phyloP scores from a whole-genome alignment of 2,329 filamentous ascomycete species.

The Claviceps cyperi region DNA sequence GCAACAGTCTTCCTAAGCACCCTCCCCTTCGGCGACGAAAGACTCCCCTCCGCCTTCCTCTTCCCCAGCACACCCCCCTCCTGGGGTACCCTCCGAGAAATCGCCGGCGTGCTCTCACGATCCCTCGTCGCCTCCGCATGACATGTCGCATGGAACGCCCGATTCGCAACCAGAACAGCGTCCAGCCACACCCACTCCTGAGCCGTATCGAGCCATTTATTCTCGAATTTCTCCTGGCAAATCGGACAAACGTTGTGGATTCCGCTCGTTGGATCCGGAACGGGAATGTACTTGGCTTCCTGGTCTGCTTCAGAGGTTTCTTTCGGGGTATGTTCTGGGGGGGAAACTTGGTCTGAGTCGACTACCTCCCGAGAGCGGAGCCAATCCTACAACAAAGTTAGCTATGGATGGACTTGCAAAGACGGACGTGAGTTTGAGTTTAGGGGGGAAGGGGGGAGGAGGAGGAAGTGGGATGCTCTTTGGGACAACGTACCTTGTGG shows the following conservation, averaged over 20 bases:
- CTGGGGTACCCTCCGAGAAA: slow-evolving; percentile 35
- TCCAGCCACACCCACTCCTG: slow-evolving; percentile 98
- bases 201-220: slow-evolving; percentile 78
- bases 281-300: slow-evolving; percentile 57
- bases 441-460: no score
- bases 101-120: slow-evolving; percentile 29
- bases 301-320: slow-evolving; percentile 23
- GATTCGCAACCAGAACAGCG: slow-evolving; percentile 59
- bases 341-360: slow-evolving; percentile 41
- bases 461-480: no score
- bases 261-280: slow-evolving; percentile 62
- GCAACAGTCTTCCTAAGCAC: slow-evolving; percentile 15
- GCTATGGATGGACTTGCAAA: no score
- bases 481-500: slow-evolving; percentile 49
- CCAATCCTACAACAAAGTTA: slow-evolving; percentile 53
- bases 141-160: slow-evolving; percentile 83
- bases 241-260: slow-evolving; percentile 77
- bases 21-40: slow-evolving; percentile 23
- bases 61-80: slow-evolving; percentile 53
- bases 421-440: no score
- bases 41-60: slow-evolving; percentile 54
- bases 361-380: slow-evolving; percentile 69
- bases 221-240: slow-evolving; percentile 89
- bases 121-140: slow-evolving; percentile 68
- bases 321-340: slow-evolving; percentile 18